Evolutionary conservation across 331 rosid species (phyloP), one percentile per base, ranked within the genome.

Genomic region (Ulmus americana): DNA sequence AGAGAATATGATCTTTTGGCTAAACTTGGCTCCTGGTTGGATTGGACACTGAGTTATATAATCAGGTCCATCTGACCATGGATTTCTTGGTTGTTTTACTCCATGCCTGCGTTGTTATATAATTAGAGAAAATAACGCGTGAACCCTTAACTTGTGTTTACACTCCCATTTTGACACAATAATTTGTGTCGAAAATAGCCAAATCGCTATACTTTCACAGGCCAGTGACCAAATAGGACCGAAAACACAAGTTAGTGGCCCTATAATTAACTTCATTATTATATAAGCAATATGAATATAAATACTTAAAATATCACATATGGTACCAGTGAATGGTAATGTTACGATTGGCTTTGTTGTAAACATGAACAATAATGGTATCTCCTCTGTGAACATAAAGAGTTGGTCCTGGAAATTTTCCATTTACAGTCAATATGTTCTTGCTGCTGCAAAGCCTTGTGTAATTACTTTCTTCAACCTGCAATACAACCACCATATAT

Each of bases 21-120:
- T 77, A 59, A 80, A 83, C 12, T 49, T 77, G 3, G 64, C 61
- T 15, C 77, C 81, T 5, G 85, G 73, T 77, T 74, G 49, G 9
- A 83, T 77, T 1, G 88, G 83, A 28, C 85, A 80, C 9, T 80
- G 85, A 3, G 81, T 80, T 49, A 80, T 77, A 54, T 71, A 80
- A 9, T 62, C 74, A 18, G 85, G 85, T 44, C 88, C 88, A 41
- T 83, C 85, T 6, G 81, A 49, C 88, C 85, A 83, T 58, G 88
- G 79, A 75, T 83, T 65, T n/a, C 80, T 72, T 38, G 83, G 85
- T 49, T 77, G 82, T 8, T 45, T 63, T 43, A 83, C 85, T 66
- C 88, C 85, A 73, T 83, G 85, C 83, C 85, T 80, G 48, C 43
- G 13, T 9, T 16, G 45, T 15, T 35, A 16, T 40, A 4, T n/a